Base-by-base conservation (phyloP, 495 filamentous ascomycete species). In the Talaromyces proteolyticus region DNA sequence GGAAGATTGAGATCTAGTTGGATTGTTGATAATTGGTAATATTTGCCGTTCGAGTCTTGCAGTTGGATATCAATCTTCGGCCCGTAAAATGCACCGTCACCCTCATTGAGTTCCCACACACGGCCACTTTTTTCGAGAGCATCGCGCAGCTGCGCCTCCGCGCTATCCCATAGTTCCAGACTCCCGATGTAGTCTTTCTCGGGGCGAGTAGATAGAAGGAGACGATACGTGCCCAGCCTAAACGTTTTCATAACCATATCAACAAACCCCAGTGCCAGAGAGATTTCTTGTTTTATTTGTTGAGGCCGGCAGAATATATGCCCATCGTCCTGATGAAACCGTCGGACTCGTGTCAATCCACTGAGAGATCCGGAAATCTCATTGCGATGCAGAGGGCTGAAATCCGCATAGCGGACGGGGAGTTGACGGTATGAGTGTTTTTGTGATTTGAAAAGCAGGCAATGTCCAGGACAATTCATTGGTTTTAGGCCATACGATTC, bases 381-480 rank as follows among this genome's bases (percentile, higher is more conserved):
- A 62, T 96, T 95, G 12, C 91, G 84, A 65, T 96, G 91, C 29
- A 96, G 70, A 10, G 91, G 84, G 56, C 88, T 90, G 70, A 95
- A 96, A 63, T 96, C 91, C 46, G 91, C 89, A 69, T 91, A 95
- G 58, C 91, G 82, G 52, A 95, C 83, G 2, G 91, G 91, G 24
- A 96, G 70, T 53, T 95, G 87, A 57, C 85, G 78, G 60, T 90
- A 92, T 55, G 84, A 89, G 52, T 85, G 80, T 36, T 66, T 76
- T 47, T 87, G 76, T 42, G 82, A 82, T 56, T 76, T 75, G 65
- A 95, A 96, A 25, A 96, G 80, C 42, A 96, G 70, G 66, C 91
- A 96, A 66, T 96, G 91, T 11, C 91, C 91, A 0, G 91, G 91
- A 63, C 91, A 96, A 58, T 96, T 96, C 91, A 96, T 96, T 19